A percentile compares a stretch with the other conserved stretches of the same genome.
These are phyloP conservation scores for Nakazawaea peltata DNA, from an alignment of 805 yeast species.

Conservation along the genomic window DNA sequence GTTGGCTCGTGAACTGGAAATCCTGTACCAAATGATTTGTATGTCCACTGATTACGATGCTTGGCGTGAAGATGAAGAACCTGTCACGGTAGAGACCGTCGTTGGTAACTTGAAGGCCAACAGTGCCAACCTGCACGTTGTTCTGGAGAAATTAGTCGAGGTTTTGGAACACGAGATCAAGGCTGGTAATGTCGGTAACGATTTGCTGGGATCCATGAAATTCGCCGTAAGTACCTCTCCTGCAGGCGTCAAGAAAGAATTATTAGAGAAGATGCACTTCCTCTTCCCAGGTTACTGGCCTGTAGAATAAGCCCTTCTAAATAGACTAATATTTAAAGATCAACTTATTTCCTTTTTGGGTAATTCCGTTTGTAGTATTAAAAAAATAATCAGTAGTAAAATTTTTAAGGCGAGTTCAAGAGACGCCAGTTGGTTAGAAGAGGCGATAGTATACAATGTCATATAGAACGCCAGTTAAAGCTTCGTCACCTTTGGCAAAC, in stretches of 20 bases:
- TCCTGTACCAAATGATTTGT: slow-evolving; percentile 95
- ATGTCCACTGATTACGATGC: slow-evolving; percentile 99
- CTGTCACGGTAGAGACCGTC: slow-evolving; percentile 97
- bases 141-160: slow-evolving; percentile 65
- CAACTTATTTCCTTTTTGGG: no score
- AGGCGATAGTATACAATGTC: no score
- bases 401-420: no score
- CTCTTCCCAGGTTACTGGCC: slow-evolving; percentile 93
- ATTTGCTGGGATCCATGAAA: slow-evolving; percentile 70
- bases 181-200: slow-evolving; percentile 58
- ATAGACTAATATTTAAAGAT: no score
- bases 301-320: slow-evolving; percentile 6
- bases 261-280: slow-evolving; percentile 74
- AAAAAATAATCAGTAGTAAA: no score
- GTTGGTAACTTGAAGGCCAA: slow-evolving; percentile 87
- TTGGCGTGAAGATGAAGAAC: slow-evolving; percentile 92
- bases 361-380: not conserved
- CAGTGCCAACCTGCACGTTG: slow-evolving; percentile 71
- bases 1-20: slow-evolving; percentile 95
- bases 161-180: slow-evolving; percentile 55
- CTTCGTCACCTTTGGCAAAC: slow-evolving; percentile 9
- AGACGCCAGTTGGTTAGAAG: no score
- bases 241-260: slow-evolving; percentile 61
- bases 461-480: slow-evolving; percentile 4
- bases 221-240: slow-evolving; percentile 73